Evolutionary conservation across 2,329 filamentous ascomycete species (phyloP).

Genomic region (Sporothrix protearum): DNA sequence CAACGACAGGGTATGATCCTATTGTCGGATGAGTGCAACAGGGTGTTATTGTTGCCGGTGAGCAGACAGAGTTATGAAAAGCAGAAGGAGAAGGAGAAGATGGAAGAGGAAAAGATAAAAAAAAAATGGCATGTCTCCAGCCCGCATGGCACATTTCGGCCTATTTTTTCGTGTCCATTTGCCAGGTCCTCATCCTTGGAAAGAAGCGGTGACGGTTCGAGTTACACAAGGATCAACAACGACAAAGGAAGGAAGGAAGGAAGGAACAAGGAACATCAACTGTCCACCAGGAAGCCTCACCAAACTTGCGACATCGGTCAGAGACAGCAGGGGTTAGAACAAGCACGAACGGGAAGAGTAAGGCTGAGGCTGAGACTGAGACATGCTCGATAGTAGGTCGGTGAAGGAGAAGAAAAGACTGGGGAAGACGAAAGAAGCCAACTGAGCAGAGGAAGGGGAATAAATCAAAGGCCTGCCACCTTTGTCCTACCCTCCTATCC

Average conservation of each 20-base stretch:
- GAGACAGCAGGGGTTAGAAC: not conserved
- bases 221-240: not conserved
- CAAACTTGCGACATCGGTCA: too few relatives aligned
- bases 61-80: not conserved
- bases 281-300: not conserved
- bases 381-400: not conserved
- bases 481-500: not conserved
- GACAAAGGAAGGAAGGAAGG: not conserved
- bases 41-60: not conserved
- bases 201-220: not conserved
- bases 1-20: not conserved
- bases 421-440: not conserved
- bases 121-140: constrained; percentile 1
- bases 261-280: not conserved
- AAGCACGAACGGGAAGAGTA: not conserved
- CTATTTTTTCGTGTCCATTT: not conserved
- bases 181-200: not conserved
- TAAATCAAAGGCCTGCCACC: not conserved
- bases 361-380: constrained; percentile 4
- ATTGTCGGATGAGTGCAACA: not conserved
- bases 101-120: too few relatives aligned
- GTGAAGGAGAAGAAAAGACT: not conserved
- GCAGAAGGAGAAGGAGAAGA: too few relatives aligned
- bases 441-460: not conserved
- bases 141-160: not conserved